Percentiles rank a stretch among this genome's conserved stretches.
phyloP scores from a whole-genome alignment of 2,329 filamentous ascomycete genomes.

The Fusarium paranaense region DNA sequence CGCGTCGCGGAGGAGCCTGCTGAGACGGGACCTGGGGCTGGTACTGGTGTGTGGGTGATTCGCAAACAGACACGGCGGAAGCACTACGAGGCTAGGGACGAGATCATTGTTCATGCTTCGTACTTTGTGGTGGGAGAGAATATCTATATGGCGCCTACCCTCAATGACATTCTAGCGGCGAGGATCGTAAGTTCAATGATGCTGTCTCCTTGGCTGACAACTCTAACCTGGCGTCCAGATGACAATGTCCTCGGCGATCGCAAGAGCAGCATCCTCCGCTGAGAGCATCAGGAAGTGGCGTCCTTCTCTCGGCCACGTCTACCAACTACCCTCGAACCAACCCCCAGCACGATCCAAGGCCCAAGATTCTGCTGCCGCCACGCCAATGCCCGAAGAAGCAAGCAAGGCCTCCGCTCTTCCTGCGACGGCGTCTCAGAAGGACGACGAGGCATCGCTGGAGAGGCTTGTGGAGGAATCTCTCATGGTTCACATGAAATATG shows the following conservation, averaged over 20 bases:
- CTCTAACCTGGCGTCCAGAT: constrained; percentile 53
- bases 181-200: constrained; percentile 60
- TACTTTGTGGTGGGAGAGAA: constrained; percentile 76
- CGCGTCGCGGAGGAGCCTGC: constrained; percentile 74
- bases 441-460: constrained; percentile 56
- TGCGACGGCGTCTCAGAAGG: constrained; percentile 48
- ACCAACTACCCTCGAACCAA: constrained; percentile 54
- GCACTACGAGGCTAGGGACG: constrained; percentile 64
- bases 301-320: constrained; percentile 65
- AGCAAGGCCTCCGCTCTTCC: constrained; percentile 37
- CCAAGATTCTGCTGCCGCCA: constrained; percentile 59
- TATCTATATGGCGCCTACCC: constrained; percentile 73
- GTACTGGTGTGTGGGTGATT: constrained; percentile 77
- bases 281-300: constrained; percentile 66
- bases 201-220: not conserved
- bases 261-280: constrained; percentile 63
- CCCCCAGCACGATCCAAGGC: constrained; percentile 43
- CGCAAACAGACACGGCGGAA: constrained; percentile 75
- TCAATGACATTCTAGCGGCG: constrained; percentile 69
- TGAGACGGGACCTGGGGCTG: constrained; percentile 72
- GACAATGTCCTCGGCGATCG: constrained; percentile 66
- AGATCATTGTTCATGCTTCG: constrained; percentile 68
- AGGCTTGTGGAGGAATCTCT: constrained; percentile 69
- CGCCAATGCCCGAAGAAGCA: constrained; percentile 58
- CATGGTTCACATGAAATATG: constrained; percentile 67